Conservation (phyloP, 2,329 filamentous ascomycete genomes). For the Ambrosiella xylebori region DNA sequence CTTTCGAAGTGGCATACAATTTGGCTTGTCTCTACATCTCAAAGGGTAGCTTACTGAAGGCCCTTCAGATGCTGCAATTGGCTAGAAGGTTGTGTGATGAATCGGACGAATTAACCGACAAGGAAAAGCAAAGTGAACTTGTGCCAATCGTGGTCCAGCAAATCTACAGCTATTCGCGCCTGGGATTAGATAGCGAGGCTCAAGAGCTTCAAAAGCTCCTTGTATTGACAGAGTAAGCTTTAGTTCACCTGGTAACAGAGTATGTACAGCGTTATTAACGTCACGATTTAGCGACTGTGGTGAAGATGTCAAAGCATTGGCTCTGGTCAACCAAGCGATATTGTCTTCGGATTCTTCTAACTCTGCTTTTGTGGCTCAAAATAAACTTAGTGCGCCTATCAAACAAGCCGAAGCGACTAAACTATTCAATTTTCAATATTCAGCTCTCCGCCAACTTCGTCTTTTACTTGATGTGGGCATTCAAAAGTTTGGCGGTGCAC, state of each 20-base stretch:
- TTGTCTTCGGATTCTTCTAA: slow-evolving; percentile 22
- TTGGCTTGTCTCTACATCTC: slow-evolving; percentile 58
- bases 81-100: slow-evolving; percentile 55
- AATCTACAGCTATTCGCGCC: slow-evolving; percentile 49
- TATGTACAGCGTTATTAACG: not conserved
- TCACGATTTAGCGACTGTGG: slow-evolving; percentile 41
- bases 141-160: slow-evolving; percentile 63
- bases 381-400: slow-evolving; percentile 38
- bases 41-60: slow-evolving; percentile 46
- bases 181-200: slow-evolving; percentile 51
- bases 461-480: slow-evolving; percentile 43
- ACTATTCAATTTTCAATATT: slow-evolving; percentile 53
- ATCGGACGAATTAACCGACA: slow-evolving; percentile 53
- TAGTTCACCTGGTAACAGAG: not conserved
- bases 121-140: slow-evolving; percentile 58
- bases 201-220: slow-evolving; percentile 44
- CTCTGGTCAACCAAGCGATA: slow-evolving; percentile 43
- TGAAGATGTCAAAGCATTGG: slow-evolving; percentile 46
- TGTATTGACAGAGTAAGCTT: slow-evolving; percentile 40
- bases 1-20: slow-evolving; percentile 73
- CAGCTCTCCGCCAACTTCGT: slow-evolving; percentile 36
- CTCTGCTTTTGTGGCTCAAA: slow-evolving; percentile 54
- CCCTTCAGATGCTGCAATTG: slow-evolving; percentile 48
- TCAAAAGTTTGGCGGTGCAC: slow-evolving; percentile 34
- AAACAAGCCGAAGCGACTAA: slow-evolving; percentile 39